A percentile compares a stretch with the other conserved stretches of the same genome.
Conservation (phyloP, 257 asterid species). For the Solanum phureja region DNA sequence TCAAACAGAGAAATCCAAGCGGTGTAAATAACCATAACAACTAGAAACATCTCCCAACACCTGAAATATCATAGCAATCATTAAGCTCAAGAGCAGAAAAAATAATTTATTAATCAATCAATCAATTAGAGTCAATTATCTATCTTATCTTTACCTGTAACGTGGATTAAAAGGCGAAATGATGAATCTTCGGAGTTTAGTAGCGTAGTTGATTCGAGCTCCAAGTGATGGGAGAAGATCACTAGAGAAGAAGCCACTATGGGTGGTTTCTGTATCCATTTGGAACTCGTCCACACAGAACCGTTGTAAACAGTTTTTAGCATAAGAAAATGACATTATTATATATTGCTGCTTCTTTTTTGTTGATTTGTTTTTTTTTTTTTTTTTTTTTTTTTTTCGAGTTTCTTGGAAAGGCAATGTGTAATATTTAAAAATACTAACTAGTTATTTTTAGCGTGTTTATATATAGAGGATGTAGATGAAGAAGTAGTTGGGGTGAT, state of each 20-base stretch:
- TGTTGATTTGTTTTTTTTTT: too few species aligned
- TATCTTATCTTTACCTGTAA: conserved; percentile 30
- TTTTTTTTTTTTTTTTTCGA: neutral
- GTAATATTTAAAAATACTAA: neutral
- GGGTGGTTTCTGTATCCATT: neutral
- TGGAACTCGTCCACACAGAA: neutral
- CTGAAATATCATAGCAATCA: conserved; percentile 21
- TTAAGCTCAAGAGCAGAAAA: neutral
- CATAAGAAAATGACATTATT: conserved; percentile 36
- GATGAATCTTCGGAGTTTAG: conserved; percentile 41
- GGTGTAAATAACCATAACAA: conserved; percentile 63
- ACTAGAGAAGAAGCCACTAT: conserved; percentile 51
- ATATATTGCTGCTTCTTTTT: neutral
- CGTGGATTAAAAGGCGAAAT: conserved; percentile 67
- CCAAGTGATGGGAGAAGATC: conserved; percentile 94
- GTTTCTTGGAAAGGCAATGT: neutral
- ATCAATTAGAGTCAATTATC: neutral
- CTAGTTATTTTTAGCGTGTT: conserved; percentile 1
- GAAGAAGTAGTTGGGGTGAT: neutral
- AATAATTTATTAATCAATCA: neutral
- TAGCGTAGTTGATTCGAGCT: conserved; percentile 53
- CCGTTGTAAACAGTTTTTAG: conserved; percentile 25
- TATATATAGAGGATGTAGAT: conserved; percentile 20
- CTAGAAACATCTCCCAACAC: conserved; percentile 83
- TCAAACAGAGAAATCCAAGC: conserved; percentile 93